phyloP scores from a whole-genome alignment of 83 land plant species.

The Picea abies region DNA sequence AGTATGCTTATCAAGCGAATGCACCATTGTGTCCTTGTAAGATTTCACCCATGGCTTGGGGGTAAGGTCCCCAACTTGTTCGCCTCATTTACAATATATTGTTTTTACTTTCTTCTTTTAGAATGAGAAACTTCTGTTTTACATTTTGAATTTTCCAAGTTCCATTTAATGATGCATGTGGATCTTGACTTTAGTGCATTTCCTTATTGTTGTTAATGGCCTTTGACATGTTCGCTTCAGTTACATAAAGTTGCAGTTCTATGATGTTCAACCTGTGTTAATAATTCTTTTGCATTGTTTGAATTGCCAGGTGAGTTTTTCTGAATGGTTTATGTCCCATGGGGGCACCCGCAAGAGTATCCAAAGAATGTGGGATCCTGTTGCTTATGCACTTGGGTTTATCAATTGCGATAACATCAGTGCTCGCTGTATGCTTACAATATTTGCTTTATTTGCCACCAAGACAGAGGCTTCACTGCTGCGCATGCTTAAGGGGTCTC shows the following conservation, averaged over 20 bases:
- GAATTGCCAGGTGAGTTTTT: conserved; percentile 82
- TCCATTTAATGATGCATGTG: neutral
- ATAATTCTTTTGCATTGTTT: neutral
- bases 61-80: neutral
- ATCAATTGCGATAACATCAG: conserved; percentile 98
- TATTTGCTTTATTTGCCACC: conserved; percentile 92
- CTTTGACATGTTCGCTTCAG: neutral
- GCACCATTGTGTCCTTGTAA: too few species aligned
- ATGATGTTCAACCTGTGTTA: neutral
- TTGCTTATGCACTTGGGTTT: conserved; percentile 98
- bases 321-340: conserved; percentile 95
- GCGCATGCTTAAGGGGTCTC: conserved; percentile 99
- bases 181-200: neutral
- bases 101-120: neutral
- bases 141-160: neutral
- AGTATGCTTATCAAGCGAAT: too few species aligned
- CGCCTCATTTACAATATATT: neutral
- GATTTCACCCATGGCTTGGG: too few species aligned
- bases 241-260: neutral
- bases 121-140: neutral
- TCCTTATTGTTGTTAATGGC: too few species aligned
- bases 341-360: conserved; percentile 96
- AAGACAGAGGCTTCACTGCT: conserved; percentile 96
- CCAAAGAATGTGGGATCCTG: conserved; percentile 98
- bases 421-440: conserved; percentile 99